Conservation (phyloP, 2,329 filamentous ascomycete genomes). For the Blumeriella jaapii region DNA sequence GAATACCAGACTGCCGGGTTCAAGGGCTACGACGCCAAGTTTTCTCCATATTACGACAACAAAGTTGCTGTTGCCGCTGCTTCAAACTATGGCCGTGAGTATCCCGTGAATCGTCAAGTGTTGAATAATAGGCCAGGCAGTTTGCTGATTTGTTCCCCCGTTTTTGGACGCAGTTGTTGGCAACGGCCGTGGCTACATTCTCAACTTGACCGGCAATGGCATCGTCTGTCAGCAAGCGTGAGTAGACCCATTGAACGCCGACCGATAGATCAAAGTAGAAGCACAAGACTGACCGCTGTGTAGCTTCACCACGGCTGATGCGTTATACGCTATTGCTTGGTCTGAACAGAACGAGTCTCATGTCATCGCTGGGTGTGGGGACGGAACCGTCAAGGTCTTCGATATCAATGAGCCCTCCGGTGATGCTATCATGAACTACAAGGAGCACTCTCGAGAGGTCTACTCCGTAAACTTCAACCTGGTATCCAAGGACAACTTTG, state of each 20-base stretch:
- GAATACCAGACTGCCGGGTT: slow-evolving; percentile 88
- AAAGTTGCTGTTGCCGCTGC: slow-evolving; percentile 80
- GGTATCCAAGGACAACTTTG: slow-evolving; percentile 79
- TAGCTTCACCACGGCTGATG: slow-evolving; percentile 89
- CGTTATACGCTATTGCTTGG: slow-evolving; percentile 90
- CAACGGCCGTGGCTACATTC: slow-evolving; percentile 79
- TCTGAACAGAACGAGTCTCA: slow-evolving; percentile 96
- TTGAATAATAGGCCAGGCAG: too few relatives aligned
- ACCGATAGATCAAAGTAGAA: background rate
- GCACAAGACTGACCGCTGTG: background rate
- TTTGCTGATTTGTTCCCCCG: too few relatives aligned
- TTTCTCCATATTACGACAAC: slow-evolving; percentile 96
- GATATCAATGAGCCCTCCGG: slow-evolving; percentile 63
- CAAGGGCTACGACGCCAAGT: slow-evolving; percentile 95
- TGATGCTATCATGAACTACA: slow-evolving; percentile 84
- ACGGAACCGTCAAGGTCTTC: slow-evolving; percentile 91
- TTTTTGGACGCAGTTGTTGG: too few relatives aligned
- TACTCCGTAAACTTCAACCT: slow-evolving; percentile 92
- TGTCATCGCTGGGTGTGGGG: slow-evolving; percentile 76
- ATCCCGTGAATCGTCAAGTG: too few relatives aligned
- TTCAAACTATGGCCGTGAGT: slow-evolving; percentile 94
- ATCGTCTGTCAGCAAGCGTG: slow-evolving; percentile 77
- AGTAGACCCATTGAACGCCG: slow-evolving; percentile 13
- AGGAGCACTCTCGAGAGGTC: slow-evolving; percentile 86
- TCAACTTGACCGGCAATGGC: slow-evolving; percentile 72